Base-by-base conservation (phyloP, 768 basidiomycete genomes). In the Coprinellus aureogranulatus region DNA sequence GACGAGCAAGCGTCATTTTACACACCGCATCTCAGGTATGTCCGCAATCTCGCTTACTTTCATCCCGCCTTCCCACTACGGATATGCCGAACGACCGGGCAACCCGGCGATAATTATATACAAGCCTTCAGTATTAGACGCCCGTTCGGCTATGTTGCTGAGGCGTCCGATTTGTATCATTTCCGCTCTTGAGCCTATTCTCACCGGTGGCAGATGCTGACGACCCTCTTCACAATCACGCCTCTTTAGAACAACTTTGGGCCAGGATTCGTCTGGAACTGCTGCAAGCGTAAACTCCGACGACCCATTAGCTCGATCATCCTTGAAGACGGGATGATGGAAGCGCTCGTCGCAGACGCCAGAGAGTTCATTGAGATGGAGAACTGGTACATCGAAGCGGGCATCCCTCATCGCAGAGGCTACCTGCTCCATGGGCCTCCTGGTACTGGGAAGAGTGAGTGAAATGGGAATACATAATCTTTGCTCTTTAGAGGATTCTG, bases 401-500 rank as follows among this genome's bases (percentile, higher is more conserved):
- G 85, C 0, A 85, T 85, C 47, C 84, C 84, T 1, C 78, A 85
- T 60, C 73, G 81, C 8, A 71, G 84, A 26, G 85, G 85, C 0
- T 85, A 83, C 58, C 69, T 85, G 18, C 68, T 86, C 4, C 72
- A 82, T 65, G 85, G 85, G 0, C 82, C 81, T 20, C 83, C 84
- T n/a, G 84, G 84, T 18, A 84, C 81, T 5, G 84, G 84, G 6
- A 86, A 85, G 68, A 84, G 81, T 83, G 44, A 57, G 75, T 34
- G 34, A 34, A 34, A 34, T 34, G 34, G 8, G n/a, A n/a, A n/a
- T n/a, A n/a, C n/a, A n/a, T 14, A 34, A 6, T 14, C 41, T 10
- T 22, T 6, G 10, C 9, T 22, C 41, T n/a, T n/a, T 8, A 44
- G 14, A 16, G 8, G 9, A 18, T 44, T 22, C 41, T 44, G 9